These are phyloP conservation scores for Beauveria sp. DNA, from an alignment of 2,329 filamentous ascomycete genomes.

Conservation along the genomic window DNA sequence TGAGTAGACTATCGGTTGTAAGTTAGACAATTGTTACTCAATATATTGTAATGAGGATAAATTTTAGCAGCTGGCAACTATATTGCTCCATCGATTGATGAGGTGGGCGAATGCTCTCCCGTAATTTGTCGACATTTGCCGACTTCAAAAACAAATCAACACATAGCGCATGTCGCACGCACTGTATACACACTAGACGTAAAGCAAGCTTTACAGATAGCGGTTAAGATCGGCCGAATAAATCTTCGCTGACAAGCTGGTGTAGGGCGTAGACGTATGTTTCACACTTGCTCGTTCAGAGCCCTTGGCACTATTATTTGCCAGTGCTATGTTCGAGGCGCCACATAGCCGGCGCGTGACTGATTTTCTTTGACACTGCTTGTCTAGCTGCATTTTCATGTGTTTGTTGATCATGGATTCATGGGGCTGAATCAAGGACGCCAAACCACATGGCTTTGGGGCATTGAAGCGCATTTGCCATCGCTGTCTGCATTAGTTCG, in stretches of 20 bases:
- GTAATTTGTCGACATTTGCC: too few relatives aligned
- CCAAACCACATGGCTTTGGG: neutral
- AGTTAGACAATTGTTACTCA: too few relatives aligned
- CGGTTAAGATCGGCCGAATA: neutral
- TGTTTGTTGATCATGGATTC: neutral
- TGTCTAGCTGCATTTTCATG: neutral
- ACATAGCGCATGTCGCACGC: neutral
- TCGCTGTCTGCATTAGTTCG: neutral
- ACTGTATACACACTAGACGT: accelerated
- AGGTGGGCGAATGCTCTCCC: too few relatives aligned
- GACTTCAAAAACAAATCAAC: neutral
- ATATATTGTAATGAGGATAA: too few relatives aligned
- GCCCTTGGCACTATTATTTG: neutral
- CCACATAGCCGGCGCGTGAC: neutral
- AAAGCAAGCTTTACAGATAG: neutral
- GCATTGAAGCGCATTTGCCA: neutral
- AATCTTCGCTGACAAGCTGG: neutral
- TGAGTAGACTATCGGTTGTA: too few relatives aligned
- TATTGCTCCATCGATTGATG: too few relatives aligned
- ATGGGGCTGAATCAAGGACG: too few relatives aligned
- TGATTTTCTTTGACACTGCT: too few relatives aligned
- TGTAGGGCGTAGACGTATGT: neutral
- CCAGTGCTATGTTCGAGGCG: neutral
- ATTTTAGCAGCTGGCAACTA: too few relatives aligned
- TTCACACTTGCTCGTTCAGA: neutral